phyloP scores from a whole-genome alignment of 116 monocot genomes.

The Iris pallida region DNA sequence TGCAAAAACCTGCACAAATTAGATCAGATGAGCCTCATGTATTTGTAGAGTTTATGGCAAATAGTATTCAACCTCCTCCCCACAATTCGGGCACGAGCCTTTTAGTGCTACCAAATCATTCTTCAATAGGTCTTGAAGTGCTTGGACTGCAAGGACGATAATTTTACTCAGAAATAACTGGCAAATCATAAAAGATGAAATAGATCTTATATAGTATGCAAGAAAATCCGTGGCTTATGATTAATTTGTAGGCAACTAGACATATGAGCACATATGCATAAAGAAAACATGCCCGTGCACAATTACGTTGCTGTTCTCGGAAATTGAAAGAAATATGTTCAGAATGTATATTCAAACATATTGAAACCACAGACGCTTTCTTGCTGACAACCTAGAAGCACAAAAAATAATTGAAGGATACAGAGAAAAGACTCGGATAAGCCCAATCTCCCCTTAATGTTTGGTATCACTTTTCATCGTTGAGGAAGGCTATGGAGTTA shows the following conservation, averaged over 20 bases:
- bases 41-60: background rate
- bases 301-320: background rate
- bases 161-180: background rate
- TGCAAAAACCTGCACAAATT: conserved; percentile 73
- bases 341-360: background rate
- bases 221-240: too few species aligned
- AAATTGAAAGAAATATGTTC: background rate
- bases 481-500: background rate
- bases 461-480: background rate
- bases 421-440: too few species aligned
- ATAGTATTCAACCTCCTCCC: conserved; percentile 67
- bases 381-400: background rate
- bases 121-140: conserved; percentile 64
- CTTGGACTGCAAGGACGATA: conserved; percentile 40
- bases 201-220: background rate
- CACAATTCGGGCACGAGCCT: conserved; percentile 92
- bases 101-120: conserved; percentile 87
- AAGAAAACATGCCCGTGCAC: background rate
- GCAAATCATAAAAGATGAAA: background rate
- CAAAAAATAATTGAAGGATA: too few species aligned
- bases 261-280: background rate
- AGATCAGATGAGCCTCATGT: background rate
- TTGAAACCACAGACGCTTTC: background rate
- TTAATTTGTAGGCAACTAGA: background rate
- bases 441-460: background rate